Evolutionary conservation across 768 basidiomycete species (phyloP), one percentile per base, ranked within the genome.

Genomic region (Dacryopinax primogenitus): DNA sequence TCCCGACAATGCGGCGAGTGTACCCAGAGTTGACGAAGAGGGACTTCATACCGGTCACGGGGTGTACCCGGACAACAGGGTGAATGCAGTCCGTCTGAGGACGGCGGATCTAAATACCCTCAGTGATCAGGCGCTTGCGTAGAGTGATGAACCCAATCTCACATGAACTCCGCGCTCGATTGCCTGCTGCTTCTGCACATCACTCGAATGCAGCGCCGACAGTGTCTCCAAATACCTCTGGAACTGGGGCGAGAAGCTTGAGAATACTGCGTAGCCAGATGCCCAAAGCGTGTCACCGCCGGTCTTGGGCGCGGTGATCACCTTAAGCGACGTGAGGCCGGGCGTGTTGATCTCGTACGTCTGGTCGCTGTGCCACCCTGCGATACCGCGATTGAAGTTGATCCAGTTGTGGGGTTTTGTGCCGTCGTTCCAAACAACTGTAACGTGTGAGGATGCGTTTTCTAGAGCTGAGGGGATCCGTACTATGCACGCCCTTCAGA

Each of bases 41-140:
- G 33, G 70, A 66, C 65, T 74, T 75, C 73, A 72, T 73, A 21
- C 75, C 75, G 21, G 74, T 75, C 34, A 74, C 75, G 33, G 76
- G 76, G 67, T 75, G 74, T 11, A 74, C 72, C 63, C 76, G 72
- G 23, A 77, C 75, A 37, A 77, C 72, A 6, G 76, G 76, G 67
- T 77, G 76, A 21, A 72, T 63, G 2, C 70, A 71, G 69, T 77
- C 75, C 64, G 75, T 73, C 23, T 72, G 71, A 36, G 70, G 68
- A 47, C 75, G 69, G 23, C 72, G 68, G 36, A 74, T 72, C 61
- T 73, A 67, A 9, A 58, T 30, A 6, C 37, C 26, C 51, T 18
- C 18, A 18, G 6, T 3, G 26, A 30, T 4, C 32, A 58, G 9
- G 18, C 15, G 11, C 51, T 6, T 58, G 23, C 23, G 18, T 18